Percentiles rank a stretch among this genome's conserved stretches.
Evolutionary conservation across 305 asterid genomes (phyloP).

Genomic region (Andrographis paniculata): DNA sequence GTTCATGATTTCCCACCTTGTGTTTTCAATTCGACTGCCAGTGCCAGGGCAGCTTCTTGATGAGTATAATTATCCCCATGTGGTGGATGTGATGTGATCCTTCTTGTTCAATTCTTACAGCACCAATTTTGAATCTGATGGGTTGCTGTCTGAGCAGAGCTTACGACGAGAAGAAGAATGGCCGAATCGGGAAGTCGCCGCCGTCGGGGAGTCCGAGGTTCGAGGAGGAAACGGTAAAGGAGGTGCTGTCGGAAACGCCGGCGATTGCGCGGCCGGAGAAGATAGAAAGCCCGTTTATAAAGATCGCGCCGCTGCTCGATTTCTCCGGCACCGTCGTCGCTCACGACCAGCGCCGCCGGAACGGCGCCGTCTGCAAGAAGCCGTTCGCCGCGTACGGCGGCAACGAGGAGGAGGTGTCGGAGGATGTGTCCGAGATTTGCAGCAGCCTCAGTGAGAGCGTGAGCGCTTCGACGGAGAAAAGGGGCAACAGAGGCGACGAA

Average conservation of each 20-base stretch:
- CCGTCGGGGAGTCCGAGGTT: constrained; percentile 17
- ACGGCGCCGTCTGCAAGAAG: too few species aligned
- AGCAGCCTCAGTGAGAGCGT: constrained; percentile 26
- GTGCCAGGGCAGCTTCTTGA: too few species aligned
- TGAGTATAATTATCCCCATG: too few species aligned
- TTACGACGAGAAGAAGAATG: too few species aligned
- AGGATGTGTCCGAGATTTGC: constrained; percentile 28
- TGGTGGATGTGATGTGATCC: too few species aligned
- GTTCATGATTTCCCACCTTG: neutral
- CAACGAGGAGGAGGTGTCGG: constrained; percentile 19
- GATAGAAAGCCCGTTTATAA: constrained; percentile 25
- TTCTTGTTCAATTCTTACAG: too few species aligned
- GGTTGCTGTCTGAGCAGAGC: constrained; percentile 62
- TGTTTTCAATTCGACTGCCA: neutral
- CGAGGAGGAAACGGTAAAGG: constrained; percentile 61
- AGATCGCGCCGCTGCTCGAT: constrained; percentile 21
- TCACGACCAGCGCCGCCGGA: constrained; percentile 5
- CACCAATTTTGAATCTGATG: too few species aligned
- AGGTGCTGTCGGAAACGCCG: constrained; percentile 66
- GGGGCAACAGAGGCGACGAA: neutral
- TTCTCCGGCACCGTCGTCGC: neutral
- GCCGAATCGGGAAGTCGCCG: constrained; percentile 9
- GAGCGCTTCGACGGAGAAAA: constrained; percentile 10
- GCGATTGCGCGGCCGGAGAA: constrained; percentile 15
- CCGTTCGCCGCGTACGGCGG: neutral